Evolutionary conservation across 441 rosid genomes (phyloP), one percentile per base, ranked within the genome.

Genomic region (Arabidopsis hybrid): DNA sequence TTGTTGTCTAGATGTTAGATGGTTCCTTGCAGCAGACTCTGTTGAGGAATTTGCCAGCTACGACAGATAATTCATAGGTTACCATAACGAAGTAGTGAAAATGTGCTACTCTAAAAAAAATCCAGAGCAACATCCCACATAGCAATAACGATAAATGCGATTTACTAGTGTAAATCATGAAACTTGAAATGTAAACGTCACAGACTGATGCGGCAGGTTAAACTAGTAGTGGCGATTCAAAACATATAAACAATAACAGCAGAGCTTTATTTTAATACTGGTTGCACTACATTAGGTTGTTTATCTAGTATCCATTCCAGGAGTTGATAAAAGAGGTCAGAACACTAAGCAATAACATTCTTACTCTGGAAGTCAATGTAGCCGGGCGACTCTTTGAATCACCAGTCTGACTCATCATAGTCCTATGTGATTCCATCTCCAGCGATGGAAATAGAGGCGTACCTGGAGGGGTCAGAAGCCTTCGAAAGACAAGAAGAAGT

Each of bases 391-490:
- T 82, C 82, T 89, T 92, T 61, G 95, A 84, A 71, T 86, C 80
- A 56, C 85, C 86, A 73, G 84, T 75, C 85, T 88, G 95, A 80
- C 77, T 88, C 96, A 83, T 88, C 68, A 83, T 67, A 3, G 89
- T 83, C 80, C 88, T 88, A 39, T 79, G 96, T 7, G 97, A 88
- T 78, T 89, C 97, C 94, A 88, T 87, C 85, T 92, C 99, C 87
- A 95, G 82, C 13, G 99, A 91, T 69, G 99, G 97, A 75, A 95
- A 95, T 45, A 95, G 88, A 53, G 99, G 99, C 26, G 99, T 95
- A 69, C 96, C 99, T 46, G 99, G 99, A 78, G 99, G 97, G 0
- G 97, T 95, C 65, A 95, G 83, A 81, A 95, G 99, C 99, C 98
- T 74, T 85, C 78, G 77, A 69, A 85, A 78, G 10, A 67, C 56